Percentiles rank a stretch among this genome's conserved stretches.
Conservation (phyloP, 73 alveolate species). For the Paramecium octaurelia region DNA sequence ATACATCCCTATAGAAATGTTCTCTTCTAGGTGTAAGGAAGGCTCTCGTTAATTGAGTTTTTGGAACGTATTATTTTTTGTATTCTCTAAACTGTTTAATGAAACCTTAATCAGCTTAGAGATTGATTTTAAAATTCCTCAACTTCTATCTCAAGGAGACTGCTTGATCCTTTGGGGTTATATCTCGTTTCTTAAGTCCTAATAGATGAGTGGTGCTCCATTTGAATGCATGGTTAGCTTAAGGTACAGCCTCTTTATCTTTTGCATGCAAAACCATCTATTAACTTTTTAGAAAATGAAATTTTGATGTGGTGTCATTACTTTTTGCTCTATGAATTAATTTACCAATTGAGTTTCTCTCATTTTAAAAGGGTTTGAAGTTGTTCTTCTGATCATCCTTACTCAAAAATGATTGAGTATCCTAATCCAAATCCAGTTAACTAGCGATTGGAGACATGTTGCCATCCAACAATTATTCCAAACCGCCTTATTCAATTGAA, state of each 20-base stretch:
- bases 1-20: conserved; percentile 31
- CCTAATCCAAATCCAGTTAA: conserved; percentile 1
- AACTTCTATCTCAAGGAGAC: background rate
- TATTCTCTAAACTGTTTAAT: conserved; percentile 19
- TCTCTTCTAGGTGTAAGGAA: conserved; percentile 31
- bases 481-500: background rate
- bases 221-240: background rate
- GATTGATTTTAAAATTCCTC: background rate
- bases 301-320: background rate
- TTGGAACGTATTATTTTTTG: background rate
- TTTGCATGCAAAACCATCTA: background rate
- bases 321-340: background rate
- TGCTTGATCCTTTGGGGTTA: background rate
- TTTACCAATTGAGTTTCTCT: conserved; percentile 36
- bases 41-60: background rate
- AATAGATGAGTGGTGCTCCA: background rate
- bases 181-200: background rate
- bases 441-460: background rate
- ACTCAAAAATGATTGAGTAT: background rate
- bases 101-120: conserved; percentile 41
- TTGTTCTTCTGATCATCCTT: background rate
- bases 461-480: background rate
- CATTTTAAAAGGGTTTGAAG: conserved; percentile 36
- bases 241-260: background rate
- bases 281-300: background rate